Evolutionary conservation across 2,329 filamentous ascomycete genomes (phyloP).

Genomic region (Alternaria solani): DNA sequence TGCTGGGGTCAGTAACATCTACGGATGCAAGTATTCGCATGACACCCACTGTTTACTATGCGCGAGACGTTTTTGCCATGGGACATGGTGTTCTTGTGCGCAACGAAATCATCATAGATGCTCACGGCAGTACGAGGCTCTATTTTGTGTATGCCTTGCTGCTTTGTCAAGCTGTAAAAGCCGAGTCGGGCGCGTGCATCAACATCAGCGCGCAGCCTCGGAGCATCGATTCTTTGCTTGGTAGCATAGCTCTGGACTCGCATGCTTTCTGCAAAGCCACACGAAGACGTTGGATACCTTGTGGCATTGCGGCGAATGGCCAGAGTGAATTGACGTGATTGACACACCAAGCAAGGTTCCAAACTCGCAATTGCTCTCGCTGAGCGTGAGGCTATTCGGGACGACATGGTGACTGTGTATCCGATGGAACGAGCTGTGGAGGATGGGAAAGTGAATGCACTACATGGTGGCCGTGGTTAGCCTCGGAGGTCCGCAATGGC

Average conservation of each 20-base stretch:
- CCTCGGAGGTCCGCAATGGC: constrained; percentile 31
- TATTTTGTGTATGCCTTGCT: constrained; percentile 27
- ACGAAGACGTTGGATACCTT: neutral
- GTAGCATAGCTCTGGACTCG: constrained; percentile 25
- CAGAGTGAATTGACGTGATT: constrained; percentile 19
- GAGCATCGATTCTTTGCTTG: constrained; percentile 23
- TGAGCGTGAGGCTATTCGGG: constrained; percentile 20
- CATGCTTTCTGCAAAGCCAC: neutral
- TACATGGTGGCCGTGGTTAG: neutral
- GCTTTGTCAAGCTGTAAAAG: constrained; percentile 29
- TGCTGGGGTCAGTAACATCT: constrained; percentile 23
- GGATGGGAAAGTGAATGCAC: neutral
- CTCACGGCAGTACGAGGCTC: constrained; percentile 27
- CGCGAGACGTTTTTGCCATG: constrained; percentile 25
- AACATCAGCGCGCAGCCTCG: constrained; percentile 28
- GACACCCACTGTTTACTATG: constrained; percentile 34
- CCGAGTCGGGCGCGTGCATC: constrained; percentile 31
- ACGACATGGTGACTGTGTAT: constrained; percentile 28
- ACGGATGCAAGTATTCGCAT: neutral
- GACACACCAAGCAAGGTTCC: constrained; percentile 31
- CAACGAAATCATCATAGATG: constrained; percentile 38
- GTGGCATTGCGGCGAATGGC: constrained; percentile 13
- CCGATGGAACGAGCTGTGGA: neutral
- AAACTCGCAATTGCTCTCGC: constrained; percentile 12
- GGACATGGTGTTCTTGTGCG: constrained; percentile 28